Evolutionary conservation across 257 asterid genomes (phyloP).

Genomic region (Petrea volubilis): DNA sequence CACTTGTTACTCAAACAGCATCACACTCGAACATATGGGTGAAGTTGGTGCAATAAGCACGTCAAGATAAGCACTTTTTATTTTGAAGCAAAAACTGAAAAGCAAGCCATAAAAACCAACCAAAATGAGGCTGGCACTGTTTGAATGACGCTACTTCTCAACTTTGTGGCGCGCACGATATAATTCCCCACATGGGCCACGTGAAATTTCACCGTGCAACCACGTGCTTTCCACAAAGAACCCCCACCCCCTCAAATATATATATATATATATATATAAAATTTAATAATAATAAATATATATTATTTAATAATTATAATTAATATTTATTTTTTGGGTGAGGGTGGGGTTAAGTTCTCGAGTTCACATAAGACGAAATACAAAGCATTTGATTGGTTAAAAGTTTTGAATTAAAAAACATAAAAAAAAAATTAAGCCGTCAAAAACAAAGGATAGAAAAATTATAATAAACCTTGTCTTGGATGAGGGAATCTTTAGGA

Average conservation of each 20-base stretch:
- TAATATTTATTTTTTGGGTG: too few relatives aligned
- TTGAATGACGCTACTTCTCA: constrained; percentile 6
- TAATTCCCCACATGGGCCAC: constrained; percentile 52
- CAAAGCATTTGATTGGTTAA: constrained; percentile 29
- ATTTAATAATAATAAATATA: too few relatives aligned
- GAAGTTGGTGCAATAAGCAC: background rate
- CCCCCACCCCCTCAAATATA: too few relatives aligned
- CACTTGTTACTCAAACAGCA: too few relatives aligned
- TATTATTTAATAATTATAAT: too few relatives aligned
- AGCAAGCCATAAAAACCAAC: too few relatives aligned
- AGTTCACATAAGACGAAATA: constrained; percentile 30
- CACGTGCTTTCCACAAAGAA: constrained; percentile 20
- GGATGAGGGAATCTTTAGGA: constrained; percentile 42
- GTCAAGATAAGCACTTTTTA: background rate
- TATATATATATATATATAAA: too few relatives aligned
- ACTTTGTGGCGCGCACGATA: constrained; percentile 49
- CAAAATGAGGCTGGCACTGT: constrained; percentile 36
- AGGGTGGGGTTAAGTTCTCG: background rate
- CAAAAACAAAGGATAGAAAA: constrained; percentile 4
- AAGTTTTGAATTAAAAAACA: background rate
- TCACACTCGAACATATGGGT: too few relatives aligned
- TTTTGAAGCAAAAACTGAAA: constrained; percentile 23
- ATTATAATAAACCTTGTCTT: constrained; percentile 29
- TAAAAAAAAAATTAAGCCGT: constrained; percentile 29
- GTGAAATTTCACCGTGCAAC: constrained; percentile 31